phyloP scores from a whole-genome alignment of 129 eudicot species.

The Centaurea solstitialis region DNA sequence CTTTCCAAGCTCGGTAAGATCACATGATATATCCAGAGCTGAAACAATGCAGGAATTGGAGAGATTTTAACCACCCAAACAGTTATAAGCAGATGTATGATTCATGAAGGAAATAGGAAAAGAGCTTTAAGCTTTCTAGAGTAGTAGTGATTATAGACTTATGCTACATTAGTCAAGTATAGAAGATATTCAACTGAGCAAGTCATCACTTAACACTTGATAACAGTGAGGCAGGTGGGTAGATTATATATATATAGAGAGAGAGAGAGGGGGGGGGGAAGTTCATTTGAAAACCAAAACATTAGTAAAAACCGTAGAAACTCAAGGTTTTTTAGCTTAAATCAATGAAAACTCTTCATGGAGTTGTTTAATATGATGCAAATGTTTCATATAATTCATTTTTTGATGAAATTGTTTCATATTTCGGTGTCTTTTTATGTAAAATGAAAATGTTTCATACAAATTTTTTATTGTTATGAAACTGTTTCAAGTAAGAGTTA shows the following conservation, averaged over 20 bases:
- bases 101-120: background rate
- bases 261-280: too few relatives aligned
- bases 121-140: background rate
- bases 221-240: background rate
- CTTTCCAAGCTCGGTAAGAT: slow-evolving; percentile 93
- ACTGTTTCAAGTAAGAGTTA: too few relatives aligned
- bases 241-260: background rate
- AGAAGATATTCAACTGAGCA: background rate
- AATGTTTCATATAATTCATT: too few relatives aligned
- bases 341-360: too few relatives aligned
- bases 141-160: background rate
- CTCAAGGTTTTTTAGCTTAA: too few relatives aligned
- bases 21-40: slow-evolving; percentile 96
- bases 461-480: too few relatives aligned
- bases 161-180: background rate
- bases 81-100: background rate
- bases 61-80: slow-evolving; percentile 1
- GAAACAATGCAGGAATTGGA: slow-evolving; percentile 27
- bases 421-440: too few relatives aligned
- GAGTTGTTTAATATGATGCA: too few relatives aligned
- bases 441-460: too few relatives aligned
- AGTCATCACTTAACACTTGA: background rate
- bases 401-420: too few relatives aligned
- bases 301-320: too few relatives aligned
- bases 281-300: too few relatives aligned